Evolutionary conservation across 2,329 filamentous ascomycete genomes (phyloP).

Genomic region (Exutisphaerella laricina): DNA sequence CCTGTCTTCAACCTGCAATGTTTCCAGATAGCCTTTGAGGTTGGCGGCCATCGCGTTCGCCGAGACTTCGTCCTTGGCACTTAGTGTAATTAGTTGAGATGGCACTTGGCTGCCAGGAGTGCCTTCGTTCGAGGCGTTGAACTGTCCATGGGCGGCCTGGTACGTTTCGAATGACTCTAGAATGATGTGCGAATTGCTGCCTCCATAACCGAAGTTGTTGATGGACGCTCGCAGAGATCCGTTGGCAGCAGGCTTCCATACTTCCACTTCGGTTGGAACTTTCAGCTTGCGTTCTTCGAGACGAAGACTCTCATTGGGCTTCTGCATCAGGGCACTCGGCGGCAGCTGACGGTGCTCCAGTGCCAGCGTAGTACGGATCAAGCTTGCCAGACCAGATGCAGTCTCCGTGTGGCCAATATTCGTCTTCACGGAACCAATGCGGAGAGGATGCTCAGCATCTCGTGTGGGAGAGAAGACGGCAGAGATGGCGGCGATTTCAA

Average conservation of each 20-base stretch:
- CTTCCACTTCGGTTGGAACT: conserved; percentile 19
- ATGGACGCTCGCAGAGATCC: conserved; percentile 13
- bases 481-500: conserved; percentile 3
- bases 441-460: too few species aligned
- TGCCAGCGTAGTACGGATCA: conserved; percentile 26
- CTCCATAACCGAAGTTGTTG: conserved; percentile 26
- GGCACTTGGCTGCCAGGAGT: too few species aligned
- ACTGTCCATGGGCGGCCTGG: too few species aligned
- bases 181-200: conserved; percentile 23
- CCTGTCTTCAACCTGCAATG: conserved; percentile 19
- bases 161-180: too few species aligned
- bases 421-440: conserved; percentile 28
- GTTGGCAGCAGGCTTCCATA: conserved; percentile 26
- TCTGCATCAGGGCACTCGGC: conserved; percentile 24
- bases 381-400: conserved; percentile 20
- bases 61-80: too few species aligned
- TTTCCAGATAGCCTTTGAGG: background rate
- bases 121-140: too few species aligned
- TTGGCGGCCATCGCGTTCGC: too few species aligned
- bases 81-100: too few species aligned
- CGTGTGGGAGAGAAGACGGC: too few species aligned
- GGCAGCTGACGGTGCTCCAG: conserved; percentile 27
- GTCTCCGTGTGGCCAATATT: conserved; percentile 25
- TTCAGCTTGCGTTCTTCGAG: conserved; percentile 17
- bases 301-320: conserved; percentile 28